phyloP scores from a whole-genome alignment of 2,329 filamentous ascomycete genomes.

The Pseudogymnoascus verrucosus region DNA sequence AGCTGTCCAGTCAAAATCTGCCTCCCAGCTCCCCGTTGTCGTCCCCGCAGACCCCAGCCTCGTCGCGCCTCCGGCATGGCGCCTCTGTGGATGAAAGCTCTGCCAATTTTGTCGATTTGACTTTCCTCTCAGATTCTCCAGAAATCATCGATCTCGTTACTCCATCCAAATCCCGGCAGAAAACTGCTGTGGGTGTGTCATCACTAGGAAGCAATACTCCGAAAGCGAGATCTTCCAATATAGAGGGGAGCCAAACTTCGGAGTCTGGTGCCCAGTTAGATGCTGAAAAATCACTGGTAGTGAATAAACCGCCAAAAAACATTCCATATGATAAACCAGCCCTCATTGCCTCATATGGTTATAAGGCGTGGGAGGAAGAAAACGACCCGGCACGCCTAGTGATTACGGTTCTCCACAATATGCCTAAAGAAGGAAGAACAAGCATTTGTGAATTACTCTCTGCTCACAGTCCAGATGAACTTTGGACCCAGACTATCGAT shows the following conservation, averaged over 20 bases:
- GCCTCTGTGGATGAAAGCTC: neutral
- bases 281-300: neutral
- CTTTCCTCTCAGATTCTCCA: constrained; percentile 15
- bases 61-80: neutral
- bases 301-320: constrained; percentile 13
- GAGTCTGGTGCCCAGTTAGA: constrained; percentile 14
- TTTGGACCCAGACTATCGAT: constrained; percentile 17
- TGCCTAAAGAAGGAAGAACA: constrained; percentile 14
- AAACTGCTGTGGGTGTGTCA: neutral
- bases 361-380: constrained; percentile 16
- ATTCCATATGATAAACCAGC: constrained; percentile 19
- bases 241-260: constrained; percentile 14
- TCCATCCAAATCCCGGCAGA: constrained; percentile 12
- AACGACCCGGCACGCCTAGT: constrained; percentile 32
- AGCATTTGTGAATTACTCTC: constrained; percentile 14
- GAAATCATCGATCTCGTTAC: constrained; percentile 14
- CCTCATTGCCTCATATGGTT: constrained; percentile 18
- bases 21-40: neutral
- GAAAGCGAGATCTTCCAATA: constrained; percentile 13
- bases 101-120: constrained; percentile 18
- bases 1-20: neutral
- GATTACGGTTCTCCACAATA: constrained; percentile 33
- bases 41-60: neutral
- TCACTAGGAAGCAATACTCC: neutral
- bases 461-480: constrained; percentile 11